These are phyloP conservation scores for Niveomyces coronatus DNA, from an alignment of 2,329 filamentous ascomycete species.

Conservation along the genomic window DNA sequence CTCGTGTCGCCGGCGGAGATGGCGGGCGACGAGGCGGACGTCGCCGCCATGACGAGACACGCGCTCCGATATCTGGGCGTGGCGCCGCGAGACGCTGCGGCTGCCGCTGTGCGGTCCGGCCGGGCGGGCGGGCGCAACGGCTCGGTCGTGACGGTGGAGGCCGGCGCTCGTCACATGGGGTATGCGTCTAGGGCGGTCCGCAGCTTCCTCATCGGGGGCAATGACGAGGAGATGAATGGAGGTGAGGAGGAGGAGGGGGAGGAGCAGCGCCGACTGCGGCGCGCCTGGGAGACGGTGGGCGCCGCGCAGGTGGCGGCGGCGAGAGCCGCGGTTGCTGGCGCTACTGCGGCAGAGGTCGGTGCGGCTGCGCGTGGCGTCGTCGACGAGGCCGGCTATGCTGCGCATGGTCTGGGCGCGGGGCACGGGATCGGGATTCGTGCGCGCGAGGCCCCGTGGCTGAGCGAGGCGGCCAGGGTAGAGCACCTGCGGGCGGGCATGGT, in stretches of 20 bases:
- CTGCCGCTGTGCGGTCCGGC: conserved; percentile 43
- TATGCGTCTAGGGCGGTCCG: conserved; percentile 56
- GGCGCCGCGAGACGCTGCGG: conserved; percentile 52
- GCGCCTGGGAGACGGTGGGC: conserved; percentile 51
- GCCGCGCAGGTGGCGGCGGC: conserved; percentile 49
- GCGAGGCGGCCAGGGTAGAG: conserved; percentile 45
- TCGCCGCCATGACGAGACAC: conserved; percentile 43
- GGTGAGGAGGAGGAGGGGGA: too few species aligned
- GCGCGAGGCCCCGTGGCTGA: conserved; percentile 54
- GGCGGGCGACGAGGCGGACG: conserved; percentile 51
- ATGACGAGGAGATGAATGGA: too few species aligned
- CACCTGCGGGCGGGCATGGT: conserved; percentile 46
- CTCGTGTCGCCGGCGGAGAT: conserved; percentile 44
- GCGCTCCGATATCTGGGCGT: conserved; percentile 44
- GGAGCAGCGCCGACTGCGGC: too few species aligned
- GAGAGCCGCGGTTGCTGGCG: conserved; percentile 36
- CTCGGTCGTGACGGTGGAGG: conserved; percentile 52
- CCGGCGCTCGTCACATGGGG: conserved; percentile 49
- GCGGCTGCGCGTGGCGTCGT: conserved; percentile 50
- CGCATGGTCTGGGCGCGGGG: conserved; percentile 50
- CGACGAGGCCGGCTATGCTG: conserved; percentile 49
- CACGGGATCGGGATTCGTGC: conserved; percentile 59
- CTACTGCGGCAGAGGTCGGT: conserved; percentile 49
- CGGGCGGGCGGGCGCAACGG: conserved; percentile 39
- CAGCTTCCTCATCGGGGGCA: conserved; percentile 52